A percentile compares a stretch with the other conserved stretches of the same genome.
phyloP scores from a whole-genome alignment of 2,329 filamentous ascomycete species.

The Colletotrichum sp. region DNA sequence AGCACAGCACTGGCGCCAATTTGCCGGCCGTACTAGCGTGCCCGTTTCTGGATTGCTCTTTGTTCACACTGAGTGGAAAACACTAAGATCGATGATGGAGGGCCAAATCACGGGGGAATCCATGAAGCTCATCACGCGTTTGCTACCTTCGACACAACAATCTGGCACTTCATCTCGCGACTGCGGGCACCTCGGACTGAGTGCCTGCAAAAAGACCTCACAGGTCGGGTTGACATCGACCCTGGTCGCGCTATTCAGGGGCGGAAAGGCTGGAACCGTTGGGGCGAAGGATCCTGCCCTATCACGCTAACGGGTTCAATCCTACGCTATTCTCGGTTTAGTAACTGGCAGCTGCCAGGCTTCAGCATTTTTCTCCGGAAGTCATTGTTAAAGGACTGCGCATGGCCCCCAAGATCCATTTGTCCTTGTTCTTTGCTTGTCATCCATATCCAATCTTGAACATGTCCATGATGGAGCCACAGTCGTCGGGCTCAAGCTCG shows the following conservation, averaged over 20 bases:
- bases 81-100: not conserved
- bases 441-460: not conserved
- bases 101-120: not conserved
- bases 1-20: not conserved
- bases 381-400: not conserved
- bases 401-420: not conserved
- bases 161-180: not conserved
- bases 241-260: not conserved
- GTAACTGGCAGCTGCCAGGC: not conserved
- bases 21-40: not conserved
- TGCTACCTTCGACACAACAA: not conserved
- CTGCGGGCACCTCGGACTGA: not conserved
- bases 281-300: not conserved
- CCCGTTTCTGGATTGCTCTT: not conserved
- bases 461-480: not conserved
- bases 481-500: not conserved
- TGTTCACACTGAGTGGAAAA: not conserved
- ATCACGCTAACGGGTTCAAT: not conserved
- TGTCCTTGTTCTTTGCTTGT: not conserved
- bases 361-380: not conserved
- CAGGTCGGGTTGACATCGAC: not conserved
- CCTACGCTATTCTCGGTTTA: not conserved
- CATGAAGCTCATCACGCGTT: not conserved
- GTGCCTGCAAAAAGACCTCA: not conserved
- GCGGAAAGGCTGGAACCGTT: not conserved